Evolutionary conservation across 805 yeast species (phyloP).

Genomic region (Wickerhamiella cacticola): DNA sequence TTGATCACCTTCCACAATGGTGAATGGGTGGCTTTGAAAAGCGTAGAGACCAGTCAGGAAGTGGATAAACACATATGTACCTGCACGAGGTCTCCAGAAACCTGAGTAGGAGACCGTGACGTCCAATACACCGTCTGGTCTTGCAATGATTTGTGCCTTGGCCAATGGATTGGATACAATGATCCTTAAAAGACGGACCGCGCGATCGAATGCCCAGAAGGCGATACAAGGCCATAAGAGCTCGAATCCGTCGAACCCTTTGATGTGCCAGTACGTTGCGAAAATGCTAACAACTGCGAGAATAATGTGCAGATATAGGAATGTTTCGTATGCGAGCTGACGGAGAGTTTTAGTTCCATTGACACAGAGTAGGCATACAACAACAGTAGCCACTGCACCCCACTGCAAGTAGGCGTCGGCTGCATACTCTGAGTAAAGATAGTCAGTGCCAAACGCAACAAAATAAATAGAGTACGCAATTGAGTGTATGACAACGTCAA

Average conservation of each 20-base stretch:
- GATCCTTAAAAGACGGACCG: slow-evolving; percentile 44
- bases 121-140: slow-evolving; percentile 17
- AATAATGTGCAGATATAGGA: slow-evolving; percentile 43
- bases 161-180: slow-evolving; percentile 39
- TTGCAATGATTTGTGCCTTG: slow-evolving; percentile 18
- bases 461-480: slow-evolving; percentile 40
- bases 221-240: slow-evolving; percentile 44
- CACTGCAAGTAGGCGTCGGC: slow-evolving; percentile 28
- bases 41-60: slow-evolving; percentile 27
- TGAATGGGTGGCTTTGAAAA: slow-evolving; percentile 68
- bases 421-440: slow-evolving; percentile 40
- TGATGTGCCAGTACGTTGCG: slow-evolving; percentile 45
- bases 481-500: slow-evolving; percentile 43
- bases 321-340: slow-evolving; percentile 42
- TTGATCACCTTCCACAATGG: slow-evolving; percentile 25
- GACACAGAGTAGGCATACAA: slow-evolving; percentile 30
- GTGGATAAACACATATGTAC: slow-evolving; percentile 45
- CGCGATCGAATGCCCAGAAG: slow-evolving; percentile 61
- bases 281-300: slow-evolving; percentile 43
- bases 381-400: slow-evolving; percentile 23
- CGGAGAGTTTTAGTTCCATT: slow-evolving; percentile 34
- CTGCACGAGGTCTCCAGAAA: slow-evolving; percentile 41
- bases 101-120: slow-evolving; percentile 32
- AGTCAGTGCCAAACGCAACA: slow-evolving; percentile 40
- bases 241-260: slow-evolving; percentile 26